Conservation (phyloP, 768 basidiomycete genomes). For the Hericium coralloides region DNA sequence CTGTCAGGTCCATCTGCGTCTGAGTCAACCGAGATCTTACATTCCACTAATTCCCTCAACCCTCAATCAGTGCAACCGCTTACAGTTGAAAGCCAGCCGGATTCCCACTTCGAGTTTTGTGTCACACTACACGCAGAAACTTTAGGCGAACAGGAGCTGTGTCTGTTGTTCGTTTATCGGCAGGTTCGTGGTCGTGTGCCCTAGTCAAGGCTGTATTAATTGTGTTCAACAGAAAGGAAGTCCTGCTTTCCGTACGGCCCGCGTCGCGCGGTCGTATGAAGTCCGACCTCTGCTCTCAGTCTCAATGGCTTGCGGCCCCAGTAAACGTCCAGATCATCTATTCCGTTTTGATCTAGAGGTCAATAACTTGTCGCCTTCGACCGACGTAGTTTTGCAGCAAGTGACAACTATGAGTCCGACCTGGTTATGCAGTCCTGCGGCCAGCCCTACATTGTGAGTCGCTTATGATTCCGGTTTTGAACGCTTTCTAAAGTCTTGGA, state of each 20-base stretch:
- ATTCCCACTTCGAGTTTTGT: slow-evolving; percentile 40
- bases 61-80: slow-evolving; percentile 39
- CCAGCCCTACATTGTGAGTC: slow-evolving; percentile 35
- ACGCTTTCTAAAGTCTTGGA: not conserved
- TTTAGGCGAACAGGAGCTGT: slow-evolving; percentile 41
- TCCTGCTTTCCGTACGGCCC: slow-evolving; percentile 47
- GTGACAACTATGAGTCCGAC: slow-evolving; percentile 57
- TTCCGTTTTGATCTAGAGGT: slow-evolving; percentile 50
- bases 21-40: slow-evolving; percentile 29
- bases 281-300: slow-evolving; percentile 53
- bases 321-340: slow-evolving; percentile 34
- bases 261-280: slow-evolving; percentile 45
- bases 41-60: slow-evolving; percentile 44
- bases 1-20: not conserved
- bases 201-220: not conserved
- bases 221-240: slow-evolving; percentile 31
- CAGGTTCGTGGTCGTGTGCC: slow-evolving; percentile 30
- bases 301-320: slow-evolving; percentile 42
- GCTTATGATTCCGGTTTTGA: slow-evolving; percentile 2
- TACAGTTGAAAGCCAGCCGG: slow-evolving; percentile 31
- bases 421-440: slow-evolving; percentile 49
- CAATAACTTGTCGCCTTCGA: slow-evolving; percentile 37
- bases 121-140: slow-evolving; percentile 45
- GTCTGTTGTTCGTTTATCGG: slow-evolving; percentile 58
- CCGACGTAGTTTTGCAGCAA: slow-evolving; percentile 41